Conservation (phyloP, 176 grass and related monocot genomes). For the Luzula sylvatica region DNA sequence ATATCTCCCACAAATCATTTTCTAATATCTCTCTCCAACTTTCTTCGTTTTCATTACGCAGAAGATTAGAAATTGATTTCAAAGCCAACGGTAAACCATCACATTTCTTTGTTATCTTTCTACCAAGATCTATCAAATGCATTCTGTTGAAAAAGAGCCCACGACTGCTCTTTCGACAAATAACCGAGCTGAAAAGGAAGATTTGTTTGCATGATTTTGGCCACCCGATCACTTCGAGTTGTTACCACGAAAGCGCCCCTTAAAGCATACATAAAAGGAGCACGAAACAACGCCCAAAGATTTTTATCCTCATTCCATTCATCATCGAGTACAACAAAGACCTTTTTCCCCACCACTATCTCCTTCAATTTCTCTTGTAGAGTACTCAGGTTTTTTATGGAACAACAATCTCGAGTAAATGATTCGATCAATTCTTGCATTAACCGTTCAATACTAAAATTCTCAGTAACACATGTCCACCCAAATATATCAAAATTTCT, state of each 20-base stretch:
- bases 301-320: slow-evolving; percentile 2
- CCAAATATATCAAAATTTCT: background rate
- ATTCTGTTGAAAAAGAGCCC: background rate
- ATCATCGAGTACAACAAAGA: slow-evolving; percentile 20
- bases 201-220: background rate
- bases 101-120: slow-evolving; percentile 2
- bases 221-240: background rate
- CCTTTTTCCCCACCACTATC: background rate
- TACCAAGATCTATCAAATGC: slow-evolving; percentile 17
- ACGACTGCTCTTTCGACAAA: background rate
- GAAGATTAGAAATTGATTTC: background rate
- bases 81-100: slow-evolving; percentile 1
- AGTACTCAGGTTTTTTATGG: background rate
- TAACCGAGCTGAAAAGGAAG: background rate
- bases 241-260: background rate
- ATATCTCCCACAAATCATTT: slow-evolving; percentile 14
- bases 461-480: slow-evolving; percentile 9
- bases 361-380: background rate
- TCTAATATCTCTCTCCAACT: slow-evolving; percentile 9
- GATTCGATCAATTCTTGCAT: slow-evolving; percentile 12
- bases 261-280: background rate
- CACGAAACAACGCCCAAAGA: background rate
- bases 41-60: background rate
- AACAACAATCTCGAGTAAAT: background rate
- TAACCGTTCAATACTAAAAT: slow-evolving; percentile 9